These are phyloP conservation scores for Trametes cingulata DNA, from an alignment of 768 basidiomycete genomes.

Conservation along the genomic window DNA sequence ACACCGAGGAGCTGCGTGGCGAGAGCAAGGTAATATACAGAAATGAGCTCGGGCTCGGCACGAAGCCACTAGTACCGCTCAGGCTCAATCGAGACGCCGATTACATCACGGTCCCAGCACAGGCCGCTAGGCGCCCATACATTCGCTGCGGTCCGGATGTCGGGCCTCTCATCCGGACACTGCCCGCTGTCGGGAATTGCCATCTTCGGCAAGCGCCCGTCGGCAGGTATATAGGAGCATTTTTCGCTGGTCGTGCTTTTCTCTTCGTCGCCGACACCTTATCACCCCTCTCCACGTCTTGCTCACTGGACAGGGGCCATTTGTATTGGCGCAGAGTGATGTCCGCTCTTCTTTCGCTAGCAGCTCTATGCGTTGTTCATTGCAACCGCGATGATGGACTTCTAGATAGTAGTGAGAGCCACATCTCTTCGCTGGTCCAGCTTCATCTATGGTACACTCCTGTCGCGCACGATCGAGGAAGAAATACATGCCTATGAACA, in stretches of 20 bases:
- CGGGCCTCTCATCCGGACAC: not conserved
- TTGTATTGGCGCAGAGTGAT: slow-evolving; percentile 28
- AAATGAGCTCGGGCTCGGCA: not conserved
- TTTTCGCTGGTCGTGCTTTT: not conserved
- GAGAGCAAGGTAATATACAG: not conserved
- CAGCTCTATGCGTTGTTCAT: slow-evolving; percentile 35
- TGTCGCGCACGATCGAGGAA: too few relatives aligned
- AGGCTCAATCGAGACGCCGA: not conserved
- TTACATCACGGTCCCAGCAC: slow-evolving; percentile 14
- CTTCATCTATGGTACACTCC: not conserved
- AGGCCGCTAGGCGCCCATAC: not conserved
- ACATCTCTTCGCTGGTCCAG: slow-evolving; percentile 21
- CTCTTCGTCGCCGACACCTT: slow-evolving; percentile 33
- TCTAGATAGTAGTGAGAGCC: slow-evolving; percentile 42
- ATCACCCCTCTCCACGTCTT: slow-evolving; percentile 33
- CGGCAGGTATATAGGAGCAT: slow-evolving; percentile 10
- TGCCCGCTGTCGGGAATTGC: not conserved
- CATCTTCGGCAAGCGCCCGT: not conserved
- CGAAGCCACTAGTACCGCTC: not conserved
- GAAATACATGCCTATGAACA: too few relatives aligned
- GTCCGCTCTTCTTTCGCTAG: slow-evolving; percentile 39
- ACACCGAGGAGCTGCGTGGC: not conserved
- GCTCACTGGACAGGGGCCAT: slow-evolving; percentile 32
- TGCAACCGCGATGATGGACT: slow-evolving; percentile 36
- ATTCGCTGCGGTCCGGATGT: not conserved